Conservation (phyloP, 108 stramenopile species). For the Mayamaea pseudoterrestris region DNA sequence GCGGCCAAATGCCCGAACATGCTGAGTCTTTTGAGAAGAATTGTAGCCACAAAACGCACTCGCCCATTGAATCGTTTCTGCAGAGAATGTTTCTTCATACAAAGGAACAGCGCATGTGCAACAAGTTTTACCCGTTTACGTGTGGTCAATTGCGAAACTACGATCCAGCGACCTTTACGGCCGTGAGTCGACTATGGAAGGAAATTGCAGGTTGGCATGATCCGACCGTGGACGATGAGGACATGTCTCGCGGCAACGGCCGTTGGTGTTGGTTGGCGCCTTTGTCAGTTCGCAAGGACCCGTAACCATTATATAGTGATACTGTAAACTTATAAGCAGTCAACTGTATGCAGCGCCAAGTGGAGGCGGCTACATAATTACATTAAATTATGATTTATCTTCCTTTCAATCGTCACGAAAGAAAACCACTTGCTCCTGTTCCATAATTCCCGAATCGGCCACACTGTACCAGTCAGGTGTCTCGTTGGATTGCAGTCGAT, state of each 20-base stretch:
- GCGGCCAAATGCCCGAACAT: neutral
- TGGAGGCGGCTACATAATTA: too few species aligned
- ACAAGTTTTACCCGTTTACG: constrained; percentile 82
- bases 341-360: too few species aligned
- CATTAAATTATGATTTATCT: neutral
- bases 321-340: neutral
- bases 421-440: constrained; percentile 7
- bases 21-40: neutral
- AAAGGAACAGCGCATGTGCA: too few species aligned
- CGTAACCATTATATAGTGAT: too few species aligned
- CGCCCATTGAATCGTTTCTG: too few species aligned
- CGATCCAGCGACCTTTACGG: constrained; percentile 42
- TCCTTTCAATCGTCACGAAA: constrained; percentile 3
- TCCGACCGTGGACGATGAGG: constrained; percentile 6
- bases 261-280: neutral
- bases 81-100: too few species aligned
- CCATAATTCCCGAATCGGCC: neutral
- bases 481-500: constrained; percentile 11
- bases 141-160: constrained; percentile 51
- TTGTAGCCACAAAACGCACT: constrained; percentile 30
- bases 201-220: constrained; percentile 57
- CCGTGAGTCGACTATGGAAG: constrained; percentile 46
- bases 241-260: too few species aligned
- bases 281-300: neutral
- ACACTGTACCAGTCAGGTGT: constrained; percentile 4